Evolutionary conservation across 495 filamentous ascomycete genomes (phyloP), one percentile per base, ranked within the genome.

Genomic region (Trichocladium uniseriatum): DNA sequence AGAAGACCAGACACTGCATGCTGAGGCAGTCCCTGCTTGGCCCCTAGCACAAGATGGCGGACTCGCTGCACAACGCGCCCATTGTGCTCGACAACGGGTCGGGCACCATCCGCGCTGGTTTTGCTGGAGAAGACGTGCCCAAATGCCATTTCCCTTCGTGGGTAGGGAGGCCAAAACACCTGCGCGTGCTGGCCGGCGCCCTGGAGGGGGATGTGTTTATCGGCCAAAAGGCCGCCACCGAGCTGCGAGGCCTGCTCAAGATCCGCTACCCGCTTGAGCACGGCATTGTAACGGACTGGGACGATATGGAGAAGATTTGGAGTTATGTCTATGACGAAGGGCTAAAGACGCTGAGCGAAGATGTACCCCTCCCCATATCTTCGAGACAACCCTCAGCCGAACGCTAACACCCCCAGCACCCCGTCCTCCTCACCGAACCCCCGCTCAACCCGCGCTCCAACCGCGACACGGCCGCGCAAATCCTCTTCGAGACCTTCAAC

Each of bases 301-400:
- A 97, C 59, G 92, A 99, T 62, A 99, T 99, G 92, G 92, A 97
- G 72, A 84, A 87, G 67, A 99, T 99, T 69, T 99, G 92, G 92
- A 85, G 89, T 55, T 78, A 73, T 49, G 76, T 79, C 2, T 79
- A 79, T 56, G 73, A 70, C 22, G 76, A 79, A 49, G 79, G 78
- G 36, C 68, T 99, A 55, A 97, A 96, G 72, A 95, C 91, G 21
- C 76, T 95, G 59, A 94, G 89, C 60, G 92, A 97, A 74, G 94
- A 99, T 73, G 86, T 91, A 64, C 41, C 45, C 7, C 5, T 19
- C 6, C 19, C 1, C 22, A 10, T n/a, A n/a, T n/a, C 10, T 29
- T 29, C 9, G 9, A 11, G 31, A 11, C 7, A 2, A 4, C 31
- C 31, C 31, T 10, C 3, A 32, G 11, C 7, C 31, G 11, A 32